Conservation (phyloP, 352 stramenopile species). For the Globisporangium alternatum region DNA sequence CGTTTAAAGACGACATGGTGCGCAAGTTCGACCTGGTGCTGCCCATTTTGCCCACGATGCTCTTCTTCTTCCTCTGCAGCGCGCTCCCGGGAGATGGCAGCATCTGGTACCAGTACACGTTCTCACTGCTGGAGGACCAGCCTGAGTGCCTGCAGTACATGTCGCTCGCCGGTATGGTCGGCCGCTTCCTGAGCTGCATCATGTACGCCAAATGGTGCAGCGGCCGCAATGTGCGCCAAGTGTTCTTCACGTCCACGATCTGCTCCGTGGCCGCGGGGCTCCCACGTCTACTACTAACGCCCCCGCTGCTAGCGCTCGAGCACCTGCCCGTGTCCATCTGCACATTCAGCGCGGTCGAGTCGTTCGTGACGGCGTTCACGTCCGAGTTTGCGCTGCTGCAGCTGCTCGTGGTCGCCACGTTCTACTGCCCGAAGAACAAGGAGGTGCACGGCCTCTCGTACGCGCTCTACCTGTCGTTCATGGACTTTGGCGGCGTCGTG, state of each 20-base stretch:
- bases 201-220: slow-evolving; percentile 71
- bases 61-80: slow-evolving; percentile 83
- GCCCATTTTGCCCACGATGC: slow-evolving; percentile 63
- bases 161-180: slow-evolving; percentile 61
- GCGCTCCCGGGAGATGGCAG: slow-evolving; percentile 59
- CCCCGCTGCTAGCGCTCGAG: slow-evolving; percentile 28
- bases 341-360: slow-evolving; percentile 59
- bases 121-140: slow-evolving; percentile 47
- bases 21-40: slow-evolving; percentile 46
- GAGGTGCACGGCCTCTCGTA: slow-evolving; percentile 76
- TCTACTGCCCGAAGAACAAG: slow-evolving; percentile 56
- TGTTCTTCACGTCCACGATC: slow-evolving; percentile 78
- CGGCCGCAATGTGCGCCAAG: slow-evolving; percentile 57
- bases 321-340: slow-evolving; percentile 63
- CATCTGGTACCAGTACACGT: slow-evolving; percentile 85
- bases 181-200: slow-evolving; percentile 66
- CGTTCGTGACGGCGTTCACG: slow-evolving; percentile 77
- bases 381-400: slow-evolving; percentile 80
- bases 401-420: slow-evolving; percentile 80
- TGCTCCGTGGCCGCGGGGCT: slow-evolving; percentile 59
- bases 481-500: slow-evolving; percentile 81
- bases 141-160: slow-evolving; percentile 76
- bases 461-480: slow-evolving; percentile 79
- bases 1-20: slow-evolving; percentile 45
- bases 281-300: slow-evolving; percentile 59